Base-by-base conservation (phyloP, 257 asterid species). In the Penstemon barbatus region DNA sequence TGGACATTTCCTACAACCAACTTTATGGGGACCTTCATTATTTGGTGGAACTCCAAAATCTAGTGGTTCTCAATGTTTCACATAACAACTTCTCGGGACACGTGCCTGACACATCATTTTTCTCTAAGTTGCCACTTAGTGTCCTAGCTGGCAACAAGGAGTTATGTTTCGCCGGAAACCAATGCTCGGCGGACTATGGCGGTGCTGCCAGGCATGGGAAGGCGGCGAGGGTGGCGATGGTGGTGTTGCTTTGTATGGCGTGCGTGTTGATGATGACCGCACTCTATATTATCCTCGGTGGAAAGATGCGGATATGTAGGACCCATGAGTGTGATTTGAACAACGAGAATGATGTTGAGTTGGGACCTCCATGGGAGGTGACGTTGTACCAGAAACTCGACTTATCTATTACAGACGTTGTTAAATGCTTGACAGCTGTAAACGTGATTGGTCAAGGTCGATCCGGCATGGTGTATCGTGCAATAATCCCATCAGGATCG, bases 281-380 rank as follows among this genome's bases (percentile, higher is more conserved):
- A 9, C 74, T 85, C 67, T 85, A 72, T 77, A 81, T 85, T 10
- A 77, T 83, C 74, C 72, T 85, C 0, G 81, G 77, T 0, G 81
- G 75, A 57, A 78, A 59, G 56, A 78, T 71, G 60, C 72, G 61
- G 63, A 72, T 19, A 39, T 78, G 50, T 0, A 48, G 66, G 54
- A 33, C 76, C 74, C 77, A 18, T 11, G 72, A 70, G 37, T 50
- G 70, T 42, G 74, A 83, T 64, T 11, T 57, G 68, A 71, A 66
- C 43, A 61, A 60, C n/a, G 73, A 65, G 4, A 74, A 61, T 9
- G 84, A 79, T 52, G 75, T 76, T 48, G 89, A 78, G 13, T 76
- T 84, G 69, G 74, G 75, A 36, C 81, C 83, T 18, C 86, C 89
- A n/a, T 84, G 89, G 89, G 89, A 84, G 49, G 84, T 84, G 51